phyloP scores from a whole-genome alignment of 116 monocot species.

The Dioscorea cayenensis region DNA sequence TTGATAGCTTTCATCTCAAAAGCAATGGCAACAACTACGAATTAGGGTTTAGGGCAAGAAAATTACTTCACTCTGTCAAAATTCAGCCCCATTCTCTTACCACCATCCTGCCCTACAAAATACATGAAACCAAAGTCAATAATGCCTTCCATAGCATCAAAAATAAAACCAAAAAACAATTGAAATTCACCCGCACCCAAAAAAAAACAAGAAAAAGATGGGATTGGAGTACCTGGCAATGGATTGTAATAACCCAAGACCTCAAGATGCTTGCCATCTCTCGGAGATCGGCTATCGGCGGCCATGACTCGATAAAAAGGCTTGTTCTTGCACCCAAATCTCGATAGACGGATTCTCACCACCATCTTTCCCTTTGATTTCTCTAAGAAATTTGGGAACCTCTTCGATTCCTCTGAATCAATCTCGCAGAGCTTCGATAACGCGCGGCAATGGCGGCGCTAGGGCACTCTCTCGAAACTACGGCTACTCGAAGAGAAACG shows the following conservation, averaged over 20 bases:
- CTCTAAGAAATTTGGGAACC: not conserved
- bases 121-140: not conserved
- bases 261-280: conserved; percentile 91
- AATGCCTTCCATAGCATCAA: not conserved
- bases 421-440: not conserved
- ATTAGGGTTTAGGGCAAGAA: not conserved
- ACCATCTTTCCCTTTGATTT: conserved; percentile 35
- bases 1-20: no score
- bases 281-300: conserved; percentile 66
- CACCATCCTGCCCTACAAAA: conserved; percentile 47
- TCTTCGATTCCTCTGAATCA: not conserved
- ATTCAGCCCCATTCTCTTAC: conserved; percentile 54
- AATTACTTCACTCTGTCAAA: conserved; percentile 60
- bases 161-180: not conserved
- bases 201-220: not conserved
- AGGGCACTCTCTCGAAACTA: no score
- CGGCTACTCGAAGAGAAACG: no score
- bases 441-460: not conserved
- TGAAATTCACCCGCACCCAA: not conserved
- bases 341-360: conserved; percentile 63
- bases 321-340: conserved; percentile 80
- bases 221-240: conserved; percentile 23
- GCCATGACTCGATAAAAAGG: conserved; percentile 86
- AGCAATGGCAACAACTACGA: not conserved
- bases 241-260: conserved; percentile 82